These are phyloP conservation scores for Tetrapisispora iriomotensis DNA, from an alignment of 805 yeast species.

Conservation along the genomic window DNA sequence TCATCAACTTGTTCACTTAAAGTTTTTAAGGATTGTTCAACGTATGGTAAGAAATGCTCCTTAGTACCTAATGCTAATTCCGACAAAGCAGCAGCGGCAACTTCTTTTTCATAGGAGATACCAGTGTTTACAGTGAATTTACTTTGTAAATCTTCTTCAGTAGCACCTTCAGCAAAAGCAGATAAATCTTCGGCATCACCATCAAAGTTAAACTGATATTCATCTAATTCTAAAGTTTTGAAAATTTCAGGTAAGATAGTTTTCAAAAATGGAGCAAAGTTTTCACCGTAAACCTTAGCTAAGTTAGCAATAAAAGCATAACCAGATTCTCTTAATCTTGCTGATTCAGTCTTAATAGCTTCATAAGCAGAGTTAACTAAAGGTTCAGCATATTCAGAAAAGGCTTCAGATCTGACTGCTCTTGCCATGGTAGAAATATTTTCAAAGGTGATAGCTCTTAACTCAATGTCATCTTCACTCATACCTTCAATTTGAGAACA, in stretches of 20 bases:
- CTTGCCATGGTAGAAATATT: conserved; percentile 90
- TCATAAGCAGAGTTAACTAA: conserved; percentile 79
- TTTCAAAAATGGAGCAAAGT: conserved; percentile 77
- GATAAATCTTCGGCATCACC: conserved; percentile 40
- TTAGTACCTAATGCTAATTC: conserved; percentile 87
- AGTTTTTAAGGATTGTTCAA: conserved; percentile 56
- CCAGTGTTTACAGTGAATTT: conserved; percentile 86
- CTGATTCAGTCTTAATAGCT: conserved; percentile 65
- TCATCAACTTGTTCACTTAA: conserved; percentile 67
- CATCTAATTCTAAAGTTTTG: conserved; percentile 78
- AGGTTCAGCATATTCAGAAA: conserved; percentile 78
- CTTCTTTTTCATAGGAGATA: conserved; percentile 90
- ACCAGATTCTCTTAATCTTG: conserved; percentile 89
- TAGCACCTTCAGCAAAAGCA: conserved; percentile 38
- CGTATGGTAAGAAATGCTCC: conserved; percentile 65
- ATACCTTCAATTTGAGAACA: conserved; percentile 62
- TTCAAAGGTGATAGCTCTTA: conserved; percentile 87
- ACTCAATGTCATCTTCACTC: conserved; percentile 81
- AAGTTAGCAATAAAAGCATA: conserved; percentile 86
- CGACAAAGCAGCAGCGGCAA: conserved; percentile 81
- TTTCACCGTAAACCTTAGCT: conserved; percentile 90
- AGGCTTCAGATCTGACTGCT: conserved; percentile 89
- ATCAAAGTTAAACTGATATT: conserved; percentile 57
- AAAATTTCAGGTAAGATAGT: conserved; percentile 76
- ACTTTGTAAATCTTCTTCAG: conserved; percentile 55